Base-by-base conservation (phyloP, 805 yeast genomes). In the Starmerella apis region DNA sequence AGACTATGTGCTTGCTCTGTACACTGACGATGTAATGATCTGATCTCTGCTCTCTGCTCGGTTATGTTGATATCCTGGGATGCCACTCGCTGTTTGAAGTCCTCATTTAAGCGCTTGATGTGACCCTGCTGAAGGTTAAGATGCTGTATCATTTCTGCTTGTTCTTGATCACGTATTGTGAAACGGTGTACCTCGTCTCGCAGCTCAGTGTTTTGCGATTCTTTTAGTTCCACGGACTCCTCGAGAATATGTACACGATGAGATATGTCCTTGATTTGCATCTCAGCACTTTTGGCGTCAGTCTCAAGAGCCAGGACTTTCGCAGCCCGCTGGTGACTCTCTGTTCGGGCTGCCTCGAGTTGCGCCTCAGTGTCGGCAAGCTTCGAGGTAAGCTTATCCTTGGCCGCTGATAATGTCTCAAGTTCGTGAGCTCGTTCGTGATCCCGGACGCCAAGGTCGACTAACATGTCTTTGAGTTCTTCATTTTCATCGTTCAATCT, bases 351-450 rank as follows among this genome's bases (percentile, higher is more conserved):
- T 1, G n/a, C 5, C 28, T 30, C 28, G 20, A 28, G 37, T 19
- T 30, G 19, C 3, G 36, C 20, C 7, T 43, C 46, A 6, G 25
- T 19, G 22, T 19, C 18, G 11, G 30, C 43, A 13, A 38, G 43
- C 43, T 38, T 27, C 16, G 13, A 18, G 14, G 14, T 20, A n/a
- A 43, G 46, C 28, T 30, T n/a, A 3, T 30, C 23, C 28, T 20
- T 18, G 13, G 19, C 14, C 10, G 27, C 18, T 5, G 37, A 13
- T 7, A 31, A 7, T 6, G 9, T 13, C 16, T 31, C 19, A 7
- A 43, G 46, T n/a, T 30, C 46, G 20, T 14, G 22, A 19, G 27
- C 37, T 4, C 46, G 46, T 11, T 31, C 37, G 19, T 43, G 46
- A 20, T 43, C 33, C 14, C 24, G 22, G 3, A 18, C 33, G n/a